These are phyloP conservation scores for Trichomonascaceae sp. DNA, from an alignment of 1,139 yeast species.

Conservation along the genomic window DNA sequence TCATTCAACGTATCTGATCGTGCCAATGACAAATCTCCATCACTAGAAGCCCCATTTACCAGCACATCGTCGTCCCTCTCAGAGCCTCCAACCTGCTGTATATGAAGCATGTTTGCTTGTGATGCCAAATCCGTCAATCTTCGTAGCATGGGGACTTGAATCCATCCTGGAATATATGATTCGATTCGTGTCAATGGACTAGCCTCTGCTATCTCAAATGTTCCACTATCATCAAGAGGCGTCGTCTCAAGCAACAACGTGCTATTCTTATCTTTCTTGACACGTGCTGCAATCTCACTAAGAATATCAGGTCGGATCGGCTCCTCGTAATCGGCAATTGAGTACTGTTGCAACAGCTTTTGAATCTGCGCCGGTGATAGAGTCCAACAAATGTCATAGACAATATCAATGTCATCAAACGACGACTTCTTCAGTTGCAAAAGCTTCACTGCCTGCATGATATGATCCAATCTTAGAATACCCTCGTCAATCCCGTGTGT, in stretches of 20 bases:
- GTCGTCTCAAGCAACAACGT: conserved; percentile 48
- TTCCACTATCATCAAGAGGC: conserved; percentile 61
- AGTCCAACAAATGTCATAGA: conserved; percentile 92
- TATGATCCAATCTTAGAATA: conserved; percentile 76
- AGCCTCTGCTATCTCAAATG: conserved; percentile 78
- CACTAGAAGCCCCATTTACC: not conserved
- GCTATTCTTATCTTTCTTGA: conserved; percentile 45
- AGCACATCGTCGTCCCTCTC: conserved; percentile 5
- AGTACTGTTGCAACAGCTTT: conserved; percentile 81
- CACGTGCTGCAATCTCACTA: conserved; percentile 78
- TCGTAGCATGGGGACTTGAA: conserved; percentile 82
- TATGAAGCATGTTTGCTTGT: conserved; percentile 11
- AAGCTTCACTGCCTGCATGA: conserved; percentile 89
- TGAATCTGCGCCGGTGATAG: conserved; percentile 92
- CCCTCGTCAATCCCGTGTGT: conserved; percentile 91
- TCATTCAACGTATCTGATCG: not conserved
- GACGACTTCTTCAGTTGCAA: conserved; percentile 88
- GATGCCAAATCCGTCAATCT: conserved; percentile 66
- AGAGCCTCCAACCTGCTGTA: conserved; percentile 3
- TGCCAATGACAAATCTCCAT: not conserved
- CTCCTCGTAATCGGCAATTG: conserved; percentile 90
- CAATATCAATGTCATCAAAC: conserved; percentile 83
- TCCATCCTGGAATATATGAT: conserved; percentile 95
- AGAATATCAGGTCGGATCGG: conserved; percentile 84
- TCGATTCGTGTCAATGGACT: conserved; percentile 87